Base-by-base conservation (phyloP, 2,329 filamentous ascomycete genomes). In the Monosporascus sp. region DNA sequence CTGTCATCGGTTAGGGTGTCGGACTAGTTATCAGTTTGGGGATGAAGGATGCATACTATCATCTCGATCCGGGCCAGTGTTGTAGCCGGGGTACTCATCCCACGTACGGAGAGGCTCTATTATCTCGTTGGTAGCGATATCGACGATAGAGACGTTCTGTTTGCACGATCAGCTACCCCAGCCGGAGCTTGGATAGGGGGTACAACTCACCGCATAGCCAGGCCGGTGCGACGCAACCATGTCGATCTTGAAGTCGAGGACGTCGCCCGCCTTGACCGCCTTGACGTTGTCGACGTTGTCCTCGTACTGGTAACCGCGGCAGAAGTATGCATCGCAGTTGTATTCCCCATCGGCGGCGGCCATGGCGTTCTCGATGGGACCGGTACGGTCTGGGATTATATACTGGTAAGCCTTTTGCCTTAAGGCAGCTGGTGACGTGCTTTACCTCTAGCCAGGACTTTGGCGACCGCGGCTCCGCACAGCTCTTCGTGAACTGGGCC, bases 111-210 rank as follows among this genome's bases (percentile, higher is more conserved):
- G 68, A n/a, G 74, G 71, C 50, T 67, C 56, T 37, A 84, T 72
- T 52, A 80, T 64, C 11, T 63, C 70, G 65, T 82, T 74, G 44
- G 71, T 69, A 18, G 68, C 66, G 18, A 72, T 70, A 57, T 76
- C 70, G 52, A 82, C 68, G 47, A 80, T 72, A 37, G 74, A 76
- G 51, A 81, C 72, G 62, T 81, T 81, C 60, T 72, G 59, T 6
- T 54, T 54, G 51, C 24, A 58, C 59, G 7, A 9, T 37, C 5
- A 39, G 37, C 51, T 18, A 14, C 17, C 4, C 3, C 8, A 11
- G 9, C 2, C 3, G 4, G 3, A 22, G 0, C 1, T 15, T 46
- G 14, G 20, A 14, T 3, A 14, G 15, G 24, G 24, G 25, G 5
- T 14, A 18, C 24, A 17, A 58, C 63, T 58, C 31, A 66, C 63